Evolutionary conservation across 345 rosid species (phyloP).

Genomic region (Excoecaria agallocha): DNA sequence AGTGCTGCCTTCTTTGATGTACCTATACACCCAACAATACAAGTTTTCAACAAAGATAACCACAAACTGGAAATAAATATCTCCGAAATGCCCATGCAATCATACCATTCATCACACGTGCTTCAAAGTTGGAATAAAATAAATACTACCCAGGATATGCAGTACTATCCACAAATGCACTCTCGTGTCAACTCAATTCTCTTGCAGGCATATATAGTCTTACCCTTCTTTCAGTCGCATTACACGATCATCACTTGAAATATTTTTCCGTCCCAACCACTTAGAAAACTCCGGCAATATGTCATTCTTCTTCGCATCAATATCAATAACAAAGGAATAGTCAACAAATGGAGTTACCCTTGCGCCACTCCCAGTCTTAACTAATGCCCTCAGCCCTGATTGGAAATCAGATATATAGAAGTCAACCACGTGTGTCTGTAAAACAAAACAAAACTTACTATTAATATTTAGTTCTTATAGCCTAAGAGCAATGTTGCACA

Average conservation of each 20-base stretch:
- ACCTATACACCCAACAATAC: conserved; percentile 39
- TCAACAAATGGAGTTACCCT: conserved; percentile 82
- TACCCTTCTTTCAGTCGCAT: conserved; percentile 90
- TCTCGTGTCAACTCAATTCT: no score
- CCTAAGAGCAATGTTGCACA: background rate
- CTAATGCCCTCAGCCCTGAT: conserved; percentile 89
- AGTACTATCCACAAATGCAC: no score
- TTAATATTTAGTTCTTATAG: background rate
- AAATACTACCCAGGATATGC: no score
- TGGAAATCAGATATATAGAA: conserved; percentile 97
- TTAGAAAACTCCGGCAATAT: conserved; percentile 67
- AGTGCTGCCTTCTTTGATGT: conserved; percentile 93
- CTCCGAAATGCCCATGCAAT: no score
- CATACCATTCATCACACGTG: no score
- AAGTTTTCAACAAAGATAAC: no score
- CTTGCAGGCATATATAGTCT: conserved; percentile 12
- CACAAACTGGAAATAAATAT: no score
- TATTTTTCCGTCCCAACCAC: conserved; percentile 73
- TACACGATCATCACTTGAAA: conserved; percentile 63
- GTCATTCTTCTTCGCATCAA: conserved; percentile 59
- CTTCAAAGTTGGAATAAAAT: no score
- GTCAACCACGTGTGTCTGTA: conserved; percentile 83
- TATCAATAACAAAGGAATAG: conserved; percentile 60
- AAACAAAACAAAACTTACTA: conserved; percentile 3
- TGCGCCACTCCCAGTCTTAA: conserved; percentile 75